phyloP scores from a whole-genome alignment of 345 rosid genomes.

The Populus pruinosa region DNA sequence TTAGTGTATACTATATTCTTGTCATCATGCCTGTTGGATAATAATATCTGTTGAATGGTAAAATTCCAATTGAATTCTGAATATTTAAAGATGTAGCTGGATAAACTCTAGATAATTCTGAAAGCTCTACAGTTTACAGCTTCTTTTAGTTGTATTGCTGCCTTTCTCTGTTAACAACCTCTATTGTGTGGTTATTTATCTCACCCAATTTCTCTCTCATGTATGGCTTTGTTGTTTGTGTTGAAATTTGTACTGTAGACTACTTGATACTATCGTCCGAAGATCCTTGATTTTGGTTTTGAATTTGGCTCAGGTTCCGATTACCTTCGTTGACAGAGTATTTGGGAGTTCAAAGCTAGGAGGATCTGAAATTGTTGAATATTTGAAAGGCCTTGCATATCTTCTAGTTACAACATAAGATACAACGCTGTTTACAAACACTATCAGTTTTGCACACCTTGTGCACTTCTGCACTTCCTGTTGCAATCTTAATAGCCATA shows the following conservation, averaged over 20 bases:
- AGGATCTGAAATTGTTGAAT: constrained; percentile 95
- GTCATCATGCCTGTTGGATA: not conserved
- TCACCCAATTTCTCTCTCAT: not conserved
- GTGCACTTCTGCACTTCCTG: not conserved
- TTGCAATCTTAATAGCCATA: too few relatives aligned
- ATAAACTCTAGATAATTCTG: not conserved
- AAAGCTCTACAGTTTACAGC: not conserved
- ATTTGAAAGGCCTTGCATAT: constrained; percentile 80
- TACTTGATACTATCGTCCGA: not conserved
- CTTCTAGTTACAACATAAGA: constrained; percentile 74
- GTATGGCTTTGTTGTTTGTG: not conserved
- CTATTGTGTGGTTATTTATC: too few relatives aligned
- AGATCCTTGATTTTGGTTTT: not conserved
- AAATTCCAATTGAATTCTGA: not conserved
- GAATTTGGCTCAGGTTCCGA: constrained; percentile 65
- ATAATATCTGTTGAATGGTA: not conserved
- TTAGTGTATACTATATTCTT: not conserved
- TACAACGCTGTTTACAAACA: not conserved
- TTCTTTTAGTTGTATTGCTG: not conserved
- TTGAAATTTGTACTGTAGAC: not conserved
- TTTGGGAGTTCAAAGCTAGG: constrained; percentile 97
- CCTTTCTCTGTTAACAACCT: not conserved
- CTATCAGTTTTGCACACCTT: not conserved
- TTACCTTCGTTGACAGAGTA: constrained; percentile 87
- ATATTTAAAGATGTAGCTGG: not conserved